Base-by-base conservation (phyloP, 2,329 filamentous ascomycete species). In the Coleophoma crateriformis region DNA sequence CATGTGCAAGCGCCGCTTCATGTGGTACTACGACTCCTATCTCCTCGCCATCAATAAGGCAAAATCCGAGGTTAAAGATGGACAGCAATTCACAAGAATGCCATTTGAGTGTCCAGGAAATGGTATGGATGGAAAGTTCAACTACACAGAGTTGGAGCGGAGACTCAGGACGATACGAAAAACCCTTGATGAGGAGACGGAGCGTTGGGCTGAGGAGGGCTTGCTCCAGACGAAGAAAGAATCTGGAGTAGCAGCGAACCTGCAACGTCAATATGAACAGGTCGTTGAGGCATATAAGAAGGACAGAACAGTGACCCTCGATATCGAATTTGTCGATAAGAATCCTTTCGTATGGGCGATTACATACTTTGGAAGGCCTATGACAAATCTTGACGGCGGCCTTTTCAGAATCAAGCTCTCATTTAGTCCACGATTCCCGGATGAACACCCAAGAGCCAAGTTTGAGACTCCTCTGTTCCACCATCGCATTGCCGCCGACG, bases 21-120 rank as follows among this genome's bases (percentile, higher is more conserved):
- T 97, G 13, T 97, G 94, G 94, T 97, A 97, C 69, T 95, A 88
- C 66, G 87, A 95, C 57, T 87, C 87, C 3, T 97, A 97, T 63
- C 72, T 94, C 19, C 72, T 78, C 3, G 78, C 85, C 1, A 84
- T 95, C 46, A 75, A 82, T 35, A 77, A 82, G 52, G 87, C 84
- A 27, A 78, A 75, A 58, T 67, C 72, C 22, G 81, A 88, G 57
- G 79, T 85, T 49, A 77, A 78, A 53, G 81, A 85, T 52, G 79
- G 81, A 3, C 71, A 81, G 35, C 54, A 65, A 0, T 97, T 99
- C 61, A 68, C 72, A n/a, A 78, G 78, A 46, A 95, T 96, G 89
- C 88, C 90, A 0, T 99, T 99, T 58, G 94, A 99, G 64, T 79
- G 80, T 39, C 62, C 65, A 0, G 79, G 74, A 52, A 99, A 97